Evolutionary conservation across 2,329 filamentous ascomycete genomes (phyloP).

Genomic region (Aspergillus costaricaensis): DNA sequence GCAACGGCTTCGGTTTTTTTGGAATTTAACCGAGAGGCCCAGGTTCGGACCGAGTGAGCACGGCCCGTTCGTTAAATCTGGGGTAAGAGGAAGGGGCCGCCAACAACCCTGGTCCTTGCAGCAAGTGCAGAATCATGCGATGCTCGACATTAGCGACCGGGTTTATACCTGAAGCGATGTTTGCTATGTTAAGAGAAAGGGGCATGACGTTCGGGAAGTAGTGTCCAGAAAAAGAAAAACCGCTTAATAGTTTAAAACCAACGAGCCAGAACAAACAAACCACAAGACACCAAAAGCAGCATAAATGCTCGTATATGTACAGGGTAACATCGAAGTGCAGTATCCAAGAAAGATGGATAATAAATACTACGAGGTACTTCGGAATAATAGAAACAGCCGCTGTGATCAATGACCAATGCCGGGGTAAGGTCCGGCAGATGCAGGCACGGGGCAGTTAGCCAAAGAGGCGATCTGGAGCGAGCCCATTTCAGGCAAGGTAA

Average conservation of each 20-base stretch:
- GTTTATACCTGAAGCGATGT: neutral
- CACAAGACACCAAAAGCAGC: neutral
- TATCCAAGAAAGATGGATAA: neutral
- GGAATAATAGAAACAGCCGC: too few relatives aligned
- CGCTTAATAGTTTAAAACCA: neutral
- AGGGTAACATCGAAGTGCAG: neutral
- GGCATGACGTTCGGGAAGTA: neutral
- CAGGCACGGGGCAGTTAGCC: neutral
- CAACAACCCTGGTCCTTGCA: neutral
- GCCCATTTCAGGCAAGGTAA: neutral
- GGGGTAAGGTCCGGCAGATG: neutral
- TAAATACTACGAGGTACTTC: neutral
- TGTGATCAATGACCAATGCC: neutral
- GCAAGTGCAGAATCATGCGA: neutral
- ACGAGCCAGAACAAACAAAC: neutral
- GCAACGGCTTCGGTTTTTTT: slow-evolving; percentile 3
- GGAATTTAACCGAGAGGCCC: neutral
- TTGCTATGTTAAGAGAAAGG: neutral
- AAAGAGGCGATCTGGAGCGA: neutral
- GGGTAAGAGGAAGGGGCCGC: neutral
- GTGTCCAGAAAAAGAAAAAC: neutral
- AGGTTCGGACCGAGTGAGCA: slow-evolving; percentile 1
- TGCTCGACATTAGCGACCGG: neutral
- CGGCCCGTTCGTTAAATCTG: neutral
- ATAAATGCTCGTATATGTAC: neutral